These are phyloP conservation scores for Penicillium sp. DNA, from an alignment of 2,329 filamentous ascomycete species.

Conservation along the genomic window DNA sequence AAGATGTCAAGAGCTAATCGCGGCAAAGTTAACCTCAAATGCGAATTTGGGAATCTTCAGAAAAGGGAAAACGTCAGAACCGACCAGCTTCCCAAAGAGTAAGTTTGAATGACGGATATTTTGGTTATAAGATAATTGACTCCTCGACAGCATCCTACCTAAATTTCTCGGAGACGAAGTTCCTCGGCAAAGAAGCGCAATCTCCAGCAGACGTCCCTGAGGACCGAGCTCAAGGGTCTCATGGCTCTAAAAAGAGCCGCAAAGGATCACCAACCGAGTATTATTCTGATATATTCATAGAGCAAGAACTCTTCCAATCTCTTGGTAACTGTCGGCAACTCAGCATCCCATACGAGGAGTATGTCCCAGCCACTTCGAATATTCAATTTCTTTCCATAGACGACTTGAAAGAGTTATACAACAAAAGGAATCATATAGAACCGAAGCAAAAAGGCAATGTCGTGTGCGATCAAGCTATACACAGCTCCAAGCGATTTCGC, in stretches of 20 bases:
- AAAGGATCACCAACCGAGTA: background rate
- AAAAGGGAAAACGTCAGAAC: slow-evolving; percentile 33
- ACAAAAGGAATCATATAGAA: background rate
- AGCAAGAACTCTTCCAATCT: background rate
- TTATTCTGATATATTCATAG: background rate
- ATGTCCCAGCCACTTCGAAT: background rate
- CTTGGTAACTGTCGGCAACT: slow-evolving; percentile 4
- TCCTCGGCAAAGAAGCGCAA: slow-evolving; percentile 9
- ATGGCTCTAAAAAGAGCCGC: background rate
- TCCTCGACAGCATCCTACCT: slow-evolving; percentile 4
- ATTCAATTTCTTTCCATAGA: slow-evolving; percentile 5
- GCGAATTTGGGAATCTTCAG: slow-evolving; percentile 31
- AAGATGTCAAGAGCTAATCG: background rate
- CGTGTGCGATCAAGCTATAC: background rate
- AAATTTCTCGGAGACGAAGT: slow-evolving; percentile 14
- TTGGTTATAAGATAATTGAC: background rate
- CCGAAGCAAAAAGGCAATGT: background rate
- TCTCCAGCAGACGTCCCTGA: background rate
- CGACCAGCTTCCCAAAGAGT: slow-evolving; percentile 22
- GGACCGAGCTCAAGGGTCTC: background rate
- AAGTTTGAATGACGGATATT: slow-evolving; percentile 1
- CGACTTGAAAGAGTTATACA: slow-evolving; percentile 8
- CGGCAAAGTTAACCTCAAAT: slow-evolving; percentile 22
- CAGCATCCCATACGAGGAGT: slow-evolving; percentile 9
- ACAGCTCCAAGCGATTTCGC: background rate